Conservation (phyloP, 2,329 filamentous ascomycete genomes). For the Stachybotrys elegans region DNA sequence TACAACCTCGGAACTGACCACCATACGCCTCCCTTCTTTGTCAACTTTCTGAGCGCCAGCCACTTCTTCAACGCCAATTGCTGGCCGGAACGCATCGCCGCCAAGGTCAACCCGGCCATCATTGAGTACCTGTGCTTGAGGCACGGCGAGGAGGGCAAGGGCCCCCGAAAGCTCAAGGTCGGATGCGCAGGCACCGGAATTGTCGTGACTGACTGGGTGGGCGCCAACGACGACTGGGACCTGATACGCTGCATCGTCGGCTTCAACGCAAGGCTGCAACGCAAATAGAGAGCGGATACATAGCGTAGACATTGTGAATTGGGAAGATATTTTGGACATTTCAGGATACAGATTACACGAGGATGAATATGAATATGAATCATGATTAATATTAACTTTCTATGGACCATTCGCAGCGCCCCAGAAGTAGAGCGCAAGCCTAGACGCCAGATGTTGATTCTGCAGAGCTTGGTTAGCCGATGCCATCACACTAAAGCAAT, state of each 20-base stretch:
- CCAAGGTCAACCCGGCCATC: slow-evolving; percentile 76
- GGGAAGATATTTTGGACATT: background rate
- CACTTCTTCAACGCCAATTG: slow-evolving; percentile 92
- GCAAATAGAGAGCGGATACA: slow-evolving; percentile 29
- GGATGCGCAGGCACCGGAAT: slow-evolving; percentile 79
- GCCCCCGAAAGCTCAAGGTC: slow-evolving; percentile 43
- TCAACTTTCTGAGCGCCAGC: slow-evolving; percentile 87
- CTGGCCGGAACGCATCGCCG: slow-evolving; percentile 91
- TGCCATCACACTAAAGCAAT: background rate
- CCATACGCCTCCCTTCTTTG: slow-evolving; percentile 59
- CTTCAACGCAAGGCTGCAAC: slow-evolving; percentile 71
- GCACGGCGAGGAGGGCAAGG: slow-evolving; percentile 49
- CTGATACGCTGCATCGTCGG: slow-evolving; percentile 80
- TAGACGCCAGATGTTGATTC: too few species aligned
- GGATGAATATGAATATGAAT: too few species aligned
- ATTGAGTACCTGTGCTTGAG: slow-evolving; percentile 56
- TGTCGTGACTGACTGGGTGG: slow-evolving; percentile 92
- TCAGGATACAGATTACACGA: too few species aligned
- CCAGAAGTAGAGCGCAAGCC: too few species aligned
- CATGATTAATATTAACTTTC: too few species aligned
- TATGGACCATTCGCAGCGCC: too few species aligned
- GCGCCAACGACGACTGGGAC: slow-evolving; percentile 83
- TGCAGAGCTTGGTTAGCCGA: slow-evolving; percentile 6
- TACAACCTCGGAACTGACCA: slow-evolving; percentile 35
- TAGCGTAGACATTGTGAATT: background rate